These are phyloP conservation scores for Agaricus subrufescens DNA, from an alignment of 768 basidiomycete species.

Conservation along the genomic window DNA sequence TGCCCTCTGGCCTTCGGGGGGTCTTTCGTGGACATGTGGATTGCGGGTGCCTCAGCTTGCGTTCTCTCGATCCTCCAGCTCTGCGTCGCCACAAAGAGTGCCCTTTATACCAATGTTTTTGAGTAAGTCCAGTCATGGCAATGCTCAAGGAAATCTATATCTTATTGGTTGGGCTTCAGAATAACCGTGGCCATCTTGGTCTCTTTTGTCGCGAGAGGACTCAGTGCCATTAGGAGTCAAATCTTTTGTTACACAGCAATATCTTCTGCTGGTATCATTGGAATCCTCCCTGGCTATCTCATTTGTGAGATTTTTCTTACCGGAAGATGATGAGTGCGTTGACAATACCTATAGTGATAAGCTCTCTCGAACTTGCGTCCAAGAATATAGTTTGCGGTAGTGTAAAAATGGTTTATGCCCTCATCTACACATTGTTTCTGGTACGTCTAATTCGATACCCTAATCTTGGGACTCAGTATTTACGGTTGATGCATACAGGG, in stretches of 20 bases:
- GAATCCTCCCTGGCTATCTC: slow-evolving; percentile 86
- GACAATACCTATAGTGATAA: slow-evolving; percentile 46
- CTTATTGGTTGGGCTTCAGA: slow-evolving; percentile 28
- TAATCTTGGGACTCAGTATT: neutral
- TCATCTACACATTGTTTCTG: slow-evolving; percentile 81
- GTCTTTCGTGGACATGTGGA: slow-evolving; percentile 80
- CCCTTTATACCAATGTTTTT: slow-evolving; percentile 86
- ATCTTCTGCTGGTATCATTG: slow-evolving; percentile 82
- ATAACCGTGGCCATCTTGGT: slow-evolving; percentile 80
- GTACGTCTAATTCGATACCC: slow-evolving; percentile 18
- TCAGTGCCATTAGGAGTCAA: slow-evolving; percentile 71
- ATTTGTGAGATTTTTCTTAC: slow-evolving; percentile 47
- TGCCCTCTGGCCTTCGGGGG: slow-evolving; percentile 84
- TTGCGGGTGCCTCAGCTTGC: slow-evolving; percentile 68
- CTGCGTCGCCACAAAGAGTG: slow-evolving; percentile 66
- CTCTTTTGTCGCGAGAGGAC: slow-evolving; percentile 75
- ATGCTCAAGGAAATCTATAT: neutral
- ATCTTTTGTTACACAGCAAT: slow-evolving; percentile 92
- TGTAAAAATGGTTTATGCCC: slow-evolving; percentile 86
- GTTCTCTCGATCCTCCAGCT: slow-evolving; percentile 69
- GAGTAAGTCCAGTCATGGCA: slow-evolving; percentile 52
- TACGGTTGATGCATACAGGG: slow-evolving; percentile 34
- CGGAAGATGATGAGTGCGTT: neutral
- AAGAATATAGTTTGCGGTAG: slow-evolving; percentile 83
- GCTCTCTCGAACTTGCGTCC: slow-evolving; percentile 78